These are phyloP conservation scores for Mollisiaceae sp. DNA, from an alignment of 2,329 filamentous ascomycete species.

Conservation along the genomic window DNA sequence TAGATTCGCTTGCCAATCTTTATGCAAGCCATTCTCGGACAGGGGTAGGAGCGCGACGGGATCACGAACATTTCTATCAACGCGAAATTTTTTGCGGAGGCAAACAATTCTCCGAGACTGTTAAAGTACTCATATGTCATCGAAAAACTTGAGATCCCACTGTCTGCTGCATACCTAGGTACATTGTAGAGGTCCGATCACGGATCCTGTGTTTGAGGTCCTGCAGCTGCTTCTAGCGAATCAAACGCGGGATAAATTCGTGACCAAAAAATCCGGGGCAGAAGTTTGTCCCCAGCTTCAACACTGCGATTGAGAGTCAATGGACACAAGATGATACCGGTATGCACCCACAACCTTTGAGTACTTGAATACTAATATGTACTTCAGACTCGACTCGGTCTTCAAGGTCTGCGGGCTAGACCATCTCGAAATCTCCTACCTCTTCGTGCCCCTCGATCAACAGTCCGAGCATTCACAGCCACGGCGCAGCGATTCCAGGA, in stretches of 20 bases:
- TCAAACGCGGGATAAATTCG: background rate
- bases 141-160: background rate
- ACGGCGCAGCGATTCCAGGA: conserved; percentile 49
- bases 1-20: conserved; percentile 29
- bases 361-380: background rate
- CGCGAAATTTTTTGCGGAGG: background rate
- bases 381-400: conserved; percentile 36
- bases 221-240: conserved; percentile 1
- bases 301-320: conserved; percentile 27
- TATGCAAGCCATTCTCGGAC: conserved; percentile 10
- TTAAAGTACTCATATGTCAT: background rate
- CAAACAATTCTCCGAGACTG: background rate
- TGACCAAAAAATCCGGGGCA: conserved; percentile 23
- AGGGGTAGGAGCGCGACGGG: background rate
- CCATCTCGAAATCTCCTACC: conserved; percentile 36
- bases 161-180: background rate
- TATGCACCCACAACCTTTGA: conserved; percentile 18
- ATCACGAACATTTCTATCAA: background rate
- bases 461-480: conserved; percentile 37
- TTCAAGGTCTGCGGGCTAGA: conserved; percentile 39
- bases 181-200: conserved; percentile 10
- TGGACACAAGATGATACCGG: conserved; percentile 38
- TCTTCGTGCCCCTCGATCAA: conserved; percentile 32
- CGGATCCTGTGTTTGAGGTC: background rate
- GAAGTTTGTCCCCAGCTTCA: conserved; percentile 16